Percentiles rank a stretch among this genome's conserved stretches.
These are phyloP conservation scores for Hansenula sp. DNA, from an alignment of 1,139 yeast genomes.

Conservation along the genomic window DNA sequence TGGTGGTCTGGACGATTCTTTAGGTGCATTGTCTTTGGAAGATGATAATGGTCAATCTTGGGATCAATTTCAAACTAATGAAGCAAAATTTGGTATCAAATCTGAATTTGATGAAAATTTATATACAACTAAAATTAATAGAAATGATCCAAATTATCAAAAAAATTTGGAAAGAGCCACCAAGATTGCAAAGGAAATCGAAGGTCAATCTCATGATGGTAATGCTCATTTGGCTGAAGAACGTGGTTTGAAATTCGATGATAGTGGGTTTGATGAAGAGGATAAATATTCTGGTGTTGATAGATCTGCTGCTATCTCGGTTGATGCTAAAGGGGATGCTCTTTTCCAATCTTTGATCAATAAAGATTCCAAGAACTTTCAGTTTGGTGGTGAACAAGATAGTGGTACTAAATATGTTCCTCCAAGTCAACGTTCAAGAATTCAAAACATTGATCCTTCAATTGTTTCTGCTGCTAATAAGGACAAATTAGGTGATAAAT, in stretches of 20 bases:
- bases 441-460: slow-evolving; percentile 73
- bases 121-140: slow-evolving; percentile 84
- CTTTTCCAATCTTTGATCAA: slow-evolving; percentile 56
- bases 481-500: too few species aligned
- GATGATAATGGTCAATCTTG: slow-evolving; percentile 43
- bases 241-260: slow-evolving; percentile 75
- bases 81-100: slow-evolving; percentile 82
- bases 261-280: slow-evolving; percentile 89
- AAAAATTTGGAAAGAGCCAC: slow-evolving; percentile 70
- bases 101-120: slow-evolving; percentile 85
- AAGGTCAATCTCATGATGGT: slow-evolving; percentile 54
- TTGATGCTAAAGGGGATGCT: slow-evolving; percentile 50
- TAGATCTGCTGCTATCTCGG: slow-evolving; percentile 27
- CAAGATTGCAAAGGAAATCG: slow-evolving; percentile 78
- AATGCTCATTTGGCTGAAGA: slow-evolving; percentile 89
- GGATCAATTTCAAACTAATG: slow-evolving; percentile 95
- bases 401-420: slow-evolving; percentile 41
- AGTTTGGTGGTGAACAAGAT: slow-evolving; percentile 5
- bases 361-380: slow-evolving; percentile 22
- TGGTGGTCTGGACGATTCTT: slow-evolving; percentile 19
- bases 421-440: slow-evolving; percentile 64
- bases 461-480: slow-evolving; percentile 46
- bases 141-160: slow-evolving; percentile 67
- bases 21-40: slow-evolving; percentile 41
- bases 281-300: slow-evolving; percentile 93